phyloP scores from a whole-genome alignment of 2,329 filamentous ascomycete species.

The Beauveria medogensis region DNA sequence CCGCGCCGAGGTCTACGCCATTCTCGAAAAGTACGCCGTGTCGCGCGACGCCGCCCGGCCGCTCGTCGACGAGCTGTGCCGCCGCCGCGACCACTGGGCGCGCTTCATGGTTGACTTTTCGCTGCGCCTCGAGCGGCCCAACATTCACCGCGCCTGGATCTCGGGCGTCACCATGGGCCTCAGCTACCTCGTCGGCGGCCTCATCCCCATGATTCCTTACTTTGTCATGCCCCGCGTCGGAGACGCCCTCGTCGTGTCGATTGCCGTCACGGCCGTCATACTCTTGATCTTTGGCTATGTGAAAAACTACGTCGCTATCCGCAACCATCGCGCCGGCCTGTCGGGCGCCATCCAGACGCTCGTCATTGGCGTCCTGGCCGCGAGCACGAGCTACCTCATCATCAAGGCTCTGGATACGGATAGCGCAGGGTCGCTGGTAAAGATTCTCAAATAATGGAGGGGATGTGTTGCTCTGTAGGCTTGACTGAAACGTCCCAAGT shows the following conservation, averaged over 20 bases:
- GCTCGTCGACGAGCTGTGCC: slow-evolving; percentile 42
- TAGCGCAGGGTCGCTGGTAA: neutral
- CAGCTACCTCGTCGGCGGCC: slow-evolving; percentile 62
- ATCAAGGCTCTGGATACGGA: slow-evolving; percentile 45
- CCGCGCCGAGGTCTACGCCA: slow-evolving; percentile 39
- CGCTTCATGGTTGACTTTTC: slow-evolving; percentile 55
- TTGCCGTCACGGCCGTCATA: slow-evolving; percentile 51
- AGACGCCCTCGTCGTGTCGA: slow-evolving; percentile 49
- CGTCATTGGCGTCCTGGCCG: slow-evolving; percentile 55
- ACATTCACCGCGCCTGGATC: slow-evolving; percentile 37
- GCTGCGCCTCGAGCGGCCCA: slow-evolving; percentile 38
- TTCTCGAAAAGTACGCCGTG: slow-evolving; percentile 44
- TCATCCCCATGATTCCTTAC: slow-evolving; percentile 65
- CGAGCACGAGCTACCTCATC: slow-evolving; percentile 56
- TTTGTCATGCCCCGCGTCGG: slow-evolving; percentile 44
- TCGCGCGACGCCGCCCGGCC: slow-evolving; percentile 32
- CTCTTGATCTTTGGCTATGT: slow-evolving; percentile 57
- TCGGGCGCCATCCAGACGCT: slow-evolving; percentile 58
- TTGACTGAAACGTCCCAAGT: neutral
- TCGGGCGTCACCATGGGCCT: slow-evolving; percentile 59
- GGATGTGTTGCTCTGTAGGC: neutral
- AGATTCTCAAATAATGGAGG: neutral
- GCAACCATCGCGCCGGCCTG: slow-evolving; percentile 43
- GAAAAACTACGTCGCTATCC: slow-evolving; percentile 49
- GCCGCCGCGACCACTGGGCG: slow-evolving; percentile 40